Base-by-base conservation (phyloP, 257 asterid species). In the Anisodus tanguticus region DNA sequence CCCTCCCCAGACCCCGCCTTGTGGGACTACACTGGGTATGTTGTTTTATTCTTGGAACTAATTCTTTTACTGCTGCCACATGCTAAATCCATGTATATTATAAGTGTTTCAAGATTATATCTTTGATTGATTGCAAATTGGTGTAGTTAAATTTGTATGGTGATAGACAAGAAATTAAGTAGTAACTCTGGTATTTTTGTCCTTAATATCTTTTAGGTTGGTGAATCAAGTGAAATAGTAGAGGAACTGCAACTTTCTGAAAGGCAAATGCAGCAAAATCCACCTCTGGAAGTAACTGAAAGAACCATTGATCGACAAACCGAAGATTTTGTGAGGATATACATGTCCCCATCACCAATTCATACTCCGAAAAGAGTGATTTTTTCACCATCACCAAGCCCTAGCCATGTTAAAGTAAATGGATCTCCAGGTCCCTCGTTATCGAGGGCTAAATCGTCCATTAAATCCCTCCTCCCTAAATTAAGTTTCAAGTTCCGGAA, bases 341-440 rank as follows among this genome's bases (percentile, higher is more conserved):
- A 86, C 86, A 90, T 93, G 89, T 93, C 95, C 43, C 89, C 86
- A 26, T 94, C 98, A 6, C 93, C 99, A 41, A 16, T 31, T 76
- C 81, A 76, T 3, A 91, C 95, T 59, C 95, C 98, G 72, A 94
- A 90, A 86, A 86, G 91, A 88, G 98, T 93, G 43, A 90, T 88
- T 78, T 94, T 94, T 89, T 92, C 98, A 1, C 98, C 99, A n/a
- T 85, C 92, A 59, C 97, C 95, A 0, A 94, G 98, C 87, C 98
- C 99, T 62, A 86, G 43, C 80, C 88, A 89, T 54, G 87, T 37
- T 3, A 90, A 86, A 88, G 16, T 85, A 45, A 85, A 86, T 74
- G 93, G 82, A 64, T 94, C 97, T 51, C 95, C 95, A 0, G 91
- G 91, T 19, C 91, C 94, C 49, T 91, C 96, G 1, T 88, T 90